Evolutionary conservation across 345 rosid species (phyloP).

Genomic region (Eutrema japonicum): DNA sequence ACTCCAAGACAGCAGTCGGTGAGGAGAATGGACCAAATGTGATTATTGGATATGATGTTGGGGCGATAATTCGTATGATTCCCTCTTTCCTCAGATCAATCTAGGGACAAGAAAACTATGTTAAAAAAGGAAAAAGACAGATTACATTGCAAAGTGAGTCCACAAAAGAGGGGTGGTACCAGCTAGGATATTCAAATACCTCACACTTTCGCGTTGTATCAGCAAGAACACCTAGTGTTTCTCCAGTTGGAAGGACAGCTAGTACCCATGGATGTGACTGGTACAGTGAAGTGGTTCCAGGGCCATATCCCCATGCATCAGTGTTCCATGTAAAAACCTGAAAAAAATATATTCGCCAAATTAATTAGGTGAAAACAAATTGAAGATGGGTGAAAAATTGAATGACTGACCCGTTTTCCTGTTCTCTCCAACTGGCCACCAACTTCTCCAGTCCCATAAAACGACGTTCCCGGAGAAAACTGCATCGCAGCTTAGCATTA

Average conservation of each 20-base stretch:
- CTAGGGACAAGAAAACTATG: slow-evolving; percentile 48
- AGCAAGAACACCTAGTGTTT: slow-evolving; percentile 86
- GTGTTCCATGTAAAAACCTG: slow-evolving; percentile 95
- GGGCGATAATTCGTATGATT: slow-evolving; percentile 54
- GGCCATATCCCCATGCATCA: slow-evolving; percentile 85
- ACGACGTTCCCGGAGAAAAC: slow-evolving; percentile 81
- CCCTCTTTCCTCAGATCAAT: slow-evolving; percentile 81
- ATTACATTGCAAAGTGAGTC: slow-evolving; percentile 2
- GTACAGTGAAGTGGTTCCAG: slow-evolving; percentile 84
- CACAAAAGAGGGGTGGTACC: not conserved
- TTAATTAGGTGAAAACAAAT: not conserved
- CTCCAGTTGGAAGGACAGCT: slow-evolving; percentile 83
- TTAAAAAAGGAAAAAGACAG: slow-evolving; percentile 10
- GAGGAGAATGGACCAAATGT: slow-evolving; percentile 86
- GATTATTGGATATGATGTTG: slow-evolving; percentile 71
- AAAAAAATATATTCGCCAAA: slow-evolving; percentile 18
- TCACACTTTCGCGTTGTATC: slow-evolving; percentile 86
- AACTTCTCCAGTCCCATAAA: slow-evolving; percentile 97
- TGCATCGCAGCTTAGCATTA: slow-evolving; percentile 37
- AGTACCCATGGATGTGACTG: slow-evolving; percentile 98
- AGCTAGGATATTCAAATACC: slow-evolving; percentile 49
- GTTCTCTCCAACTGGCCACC: slow-evolving; percentile 94
- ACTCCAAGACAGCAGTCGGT: slow-evolving; percentile 71
- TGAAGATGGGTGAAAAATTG: not conserved
- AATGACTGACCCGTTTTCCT: slow-evolving; percentile 72